Base-by-base conservation (phyloP, 495 filamentous ascomycete genomes). In the Aspergillus affinis region DNA sequence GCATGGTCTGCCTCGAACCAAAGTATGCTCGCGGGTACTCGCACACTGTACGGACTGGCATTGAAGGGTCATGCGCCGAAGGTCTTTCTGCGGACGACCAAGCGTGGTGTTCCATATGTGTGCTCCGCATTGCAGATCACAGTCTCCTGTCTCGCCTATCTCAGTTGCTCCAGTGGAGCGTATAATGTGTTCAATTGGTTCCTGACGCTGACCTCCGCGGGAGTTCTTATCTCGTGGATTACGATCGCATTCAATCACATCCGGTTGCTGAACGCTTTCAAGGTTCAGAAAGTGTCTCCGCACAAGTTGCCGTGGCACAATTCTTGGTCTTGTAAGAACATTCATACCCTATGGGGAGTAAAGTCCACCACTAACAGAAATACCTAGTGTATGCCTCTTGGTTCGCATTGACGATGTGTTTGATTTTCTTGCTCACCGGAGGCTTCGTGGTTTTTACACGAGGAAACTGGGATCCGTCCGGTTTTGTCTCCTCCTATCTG, bases 101-200 rank as follows among this genome's bases (percentile, higher is more conserved):
- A 75, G 21, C 82, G 82, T 72, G 87, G 87, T 48, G 82, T 85
- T 6, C 85, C 86, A 3, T 86, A 84, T 55, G 75, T 78, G 61
- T 86, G 83, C 60, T 82, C 86, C 2, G 48, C 76, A 8, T 60
- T 83, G 44, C 83, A 84, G 54, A 67, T 78, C 0, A 70, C 70
- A 9, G 84, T 86, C 65, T 81, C 82, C 60, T 73, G 79, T 12
- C 68, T 88, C n/a, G 81, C 82, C 29, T 88, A 84, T 58, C 81
- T 88, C 73, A 83, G 77, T 55, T 71, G 87, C 6, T 81, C 79
- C 8, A 76, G 79, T 12, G 69, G 72, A n/a, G 85, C 84, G 2
- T 68, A 83, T 45, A 82, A 78, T 0, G 86, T 85, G 5, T 88
- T 88, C 66, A 81, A 70, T 61, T 88, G 84, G 85, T 70, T 88